Base-by-base conservation (phyloP, 768 basidiomycete species). In the Tremella fuciformis region DNA sequence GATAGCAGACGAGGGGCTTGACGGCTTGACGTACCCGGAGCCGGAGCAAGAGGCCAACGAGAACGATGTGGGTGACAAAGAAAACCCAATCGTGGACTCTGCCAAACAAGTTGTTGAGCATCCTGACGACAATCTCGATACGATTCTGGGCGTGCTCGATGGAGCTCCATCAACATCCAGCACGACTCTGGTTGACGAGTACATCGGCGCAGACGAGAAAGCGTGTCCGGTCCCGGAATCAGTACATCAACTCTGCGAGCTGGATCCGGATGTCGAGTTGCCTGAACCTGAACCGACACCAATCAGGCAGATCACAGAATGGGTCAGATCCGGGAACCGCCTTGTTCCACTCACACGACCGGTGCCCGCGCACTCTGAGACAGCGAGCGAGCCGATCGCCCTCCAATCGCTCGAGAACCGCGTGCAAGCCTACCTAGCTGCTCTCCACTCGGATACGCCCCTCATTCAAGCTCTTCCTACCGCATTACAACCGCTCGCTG, bases 1-100 rank as follows among this genome's bases (percentile, higher is more conserved):
- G 7, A 67, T 72, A 0, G 64, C 65, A 4, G 67, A 69, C 34
- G 48, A 69, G 21, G 67, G 64, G 1, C 41, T 75, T 24, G 68
- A 71, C 8, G 66, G 62, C 15, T 53, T 75, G 21, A 25, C 59
- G 29, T 73, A 61, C 57, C 57, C 61, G 9, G 48, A 37, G 34
- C 50, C 58, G 37, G 38, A 24, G 19, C 52, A 50, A 9, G 50
- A 57, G 34, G 58, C 22, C 22, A 13, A 62, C 52, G 25, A 37
- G 4, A 54, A 60, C 16, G 52, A 34, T 26, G 50, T 19, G 9
- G 47, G 8, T 8, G 16, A 6, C 22, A 8, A 22, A 4, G 29
- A 34, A 34, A 4, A 11, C 11, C 4, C 29, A 34, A 11, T 11
- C 4, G 29, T 11, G 4, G 29, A 34, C 29, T 34, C 29, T 6